A percentile compares a stretch with the other conserved stretches of the same genome.
phyloP scores from a whole-genome alignment of 2,329 filamentous ascomycete species.

The Xylariaceae sp. region DNA sequence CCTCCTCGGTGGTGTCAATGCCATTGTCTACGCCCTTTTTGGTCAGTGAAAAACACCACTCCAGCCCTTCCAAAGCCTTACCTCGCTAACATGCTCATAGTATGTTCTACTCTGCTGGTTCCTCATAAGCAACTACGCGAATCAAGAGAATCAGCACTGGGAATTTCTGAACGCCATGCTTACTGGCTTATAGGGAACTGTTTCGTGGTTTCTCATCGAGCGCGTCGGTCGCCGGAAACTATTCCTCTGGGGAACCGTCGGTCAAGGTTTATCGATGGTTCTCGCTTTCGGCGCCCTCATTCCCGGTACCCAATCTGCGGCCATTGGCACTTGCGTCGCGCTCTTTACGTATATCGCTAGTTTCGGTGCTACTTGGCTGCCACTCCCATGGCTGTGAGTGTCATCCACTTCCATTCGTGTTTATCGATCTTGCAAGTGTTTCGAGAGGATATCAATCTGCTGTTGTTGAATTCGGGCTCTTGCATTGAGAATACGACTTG shows the following conservation, averaged over 20 bases:
- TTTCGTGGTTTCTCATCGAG: conserved; percentile 51
- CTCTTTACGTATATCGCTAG: conserved; percentile 67
- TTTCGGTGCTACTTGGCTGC: conserved; percentile 62
- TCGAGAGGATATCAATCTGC: too few species aligned
- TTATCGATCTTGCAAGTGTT: too few species aligned
- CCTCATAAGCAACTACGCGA: not conserved
- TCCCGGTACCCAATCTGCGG: conserved; percentile 56
- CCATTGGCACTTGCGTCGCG: conserved; percentile 64
- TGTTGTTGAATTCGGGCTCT: too few species aligned
- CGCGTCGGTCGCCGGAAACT: conserved; percentile 44
- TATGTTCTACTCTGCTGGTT: conserved; percentile 6
- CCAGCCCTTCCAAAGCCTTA: not conserved
- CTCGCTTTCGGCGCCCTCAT: conserved; percentile 61
- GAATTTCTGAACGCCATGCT: not conserved
- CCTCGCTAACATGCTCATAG: conserved; percentile 11
- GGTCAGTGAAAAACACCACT: conserved; percentile 24
- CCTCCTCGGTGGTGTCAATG: conserved; percentile 51
- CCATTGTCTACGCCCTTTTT: conserved; percentile 59
- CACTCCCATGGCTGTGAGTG: conserved; percentile 53
- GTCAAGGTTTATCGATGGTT: conserved; percentile 55
- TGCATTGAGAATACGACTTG: not conserved
- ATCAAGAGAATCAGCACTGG: not conserved
- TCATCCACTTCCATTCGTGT: not conserved
- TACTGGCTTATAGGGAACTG: conserved; percentile 37
- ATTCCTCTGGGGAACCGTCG: conserved; percentile 42